These are phyloP conservation scores for Hymenoscyphus infarciens DNA, from an alignment of 2,329 filamentous ascomycete genomes.

Conservation along the genomic window DNA sequence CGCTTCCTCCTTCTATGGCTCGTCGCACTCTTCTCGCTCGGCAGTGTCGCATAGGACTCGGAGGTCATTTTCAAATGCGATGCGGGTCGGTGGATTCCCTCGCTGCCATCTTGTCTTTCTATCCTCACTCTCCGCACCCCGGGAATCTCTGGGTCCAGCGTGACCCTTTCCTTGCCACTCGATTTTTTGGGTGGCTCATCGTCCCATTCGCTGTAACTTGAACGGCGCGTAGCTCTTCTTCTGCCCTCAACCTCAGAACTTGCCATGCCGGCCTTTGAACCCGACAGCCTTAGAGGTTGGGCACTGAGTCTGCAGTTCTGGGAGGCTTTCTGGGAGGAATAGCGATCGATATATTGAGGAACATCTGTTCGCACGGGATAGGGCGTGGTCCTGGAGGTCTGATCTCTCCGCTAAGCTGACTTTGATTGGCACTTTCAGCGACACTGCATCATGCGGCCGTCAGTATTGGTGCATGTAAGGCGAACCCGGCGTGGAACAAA, in stretches of 20 bases:
- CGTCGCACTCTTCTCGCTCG: constrained; percentile 21
- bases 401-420: constrained; percentile 1
- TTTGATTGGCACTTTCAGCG: constrained; percentile 3
- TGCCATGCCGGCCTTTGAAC: constrained; percentile 22
- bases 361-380: constrained; percentile 21
- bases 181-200: constrained; percentile 20
- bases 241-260: constrained; percentile 18
- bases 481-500: background rate
- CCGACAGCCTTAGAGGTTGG: constrained; percentile 21
- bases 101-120: constrained; percentile 30
- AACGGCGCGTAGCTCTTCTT: constrained; percentile 25
- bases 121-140: constrained; percentile 28
- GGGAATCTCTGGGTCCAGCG: constrained; percentile 24
- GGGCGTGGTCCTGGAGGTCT: constrained; percentile 6
- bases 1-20: constrained; percentile 26
- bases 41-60: constrained; percentile 28
- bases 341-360: constrained; percentile 11
- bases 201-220: constrained; percentile 27
- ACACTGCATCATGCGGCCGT: background rate
- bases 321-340: background rate
- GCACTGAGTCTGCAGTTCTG: constrained; percentile 12
- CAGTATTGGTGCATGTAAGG: background rate
- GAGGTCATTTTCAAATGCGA: constrained; percentile 25
- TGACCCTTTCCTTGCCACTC: constrained; percentile 23
- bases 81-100: constrained; percentile 19